These are phyloP conservation scores for Nevesoporus exiguus DNA, from an alignment of 768 basidiomycete genomes.

Conservation along the genomic window DNA sequence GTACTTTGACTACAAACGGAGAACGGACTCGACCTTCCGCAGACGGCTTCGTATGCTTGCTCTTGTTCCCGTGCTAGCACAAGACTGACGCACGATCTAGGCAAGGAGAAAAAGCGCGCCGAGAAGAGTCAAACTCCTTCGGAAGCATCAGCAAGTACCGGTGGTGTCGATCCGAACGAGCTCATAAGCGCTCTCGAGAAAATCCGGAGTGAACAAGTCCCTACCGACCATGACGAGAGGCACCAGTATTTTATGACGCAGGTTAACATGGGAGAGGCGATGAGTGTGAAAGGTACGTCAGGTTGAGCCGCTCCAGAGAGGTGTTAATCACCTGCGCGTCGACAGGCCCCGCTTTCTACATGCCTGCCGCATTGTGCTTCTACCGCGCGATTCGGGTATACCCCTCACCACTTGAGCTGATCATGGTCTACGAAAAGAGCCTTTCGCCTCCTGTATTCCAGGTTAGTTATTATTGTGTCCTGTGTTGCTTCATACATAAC, in stretches of 20 bases:
- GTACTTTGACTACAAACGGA: constrained; percentile 94
- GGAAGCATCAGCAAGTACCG: constrained; percentile 24
- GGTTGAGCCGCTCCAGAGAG: neutral
- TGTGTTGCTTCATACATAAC: neutral
- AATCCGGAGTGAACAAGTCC: constrained; percentile 67
- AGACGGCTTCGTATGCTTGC: constrained; percentile 73
- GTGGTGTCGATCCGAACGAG: constrained; percentile 45
- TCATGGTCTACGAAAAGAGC: constrained; percentile 92
- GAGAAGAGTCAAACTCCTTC: constrained; percentile 59
- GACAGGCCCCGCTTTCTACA: constrained; percentile 70
- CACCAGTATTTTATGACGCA: constrained; percentile 92
- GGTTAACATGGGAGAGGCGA: constrained; percentile 82
- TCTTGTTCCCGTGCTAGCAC: neutral
- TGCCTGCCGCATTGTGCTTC: constrained; percentile 85
- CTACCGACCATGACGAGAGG: constrained; percentile 66
- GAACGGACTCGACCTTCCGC: constrained; percentile 85
- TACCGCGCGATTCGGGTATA: constrained; percentile 93
- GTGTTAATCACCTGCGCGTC: constrained; percentile 1
- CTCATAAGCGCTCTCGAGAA: constrained; percentile 61
- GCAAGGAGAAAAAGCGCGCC: constrained; percentile 89
- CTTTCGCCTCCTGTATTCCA: constrained; percentile 80
- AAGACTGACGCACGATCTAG: constrained; percentile 38
- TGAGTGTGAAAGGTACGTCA: constrained; percentile 63
- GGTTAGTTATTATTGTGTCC: constrained; percentile 35
- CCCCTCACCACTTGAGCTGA: constrained; percentile 90